phyloP scores from a whole-genome alignment of 495 filamentous ascomycete genomes.

The Aspergillus wentii region DNA sequence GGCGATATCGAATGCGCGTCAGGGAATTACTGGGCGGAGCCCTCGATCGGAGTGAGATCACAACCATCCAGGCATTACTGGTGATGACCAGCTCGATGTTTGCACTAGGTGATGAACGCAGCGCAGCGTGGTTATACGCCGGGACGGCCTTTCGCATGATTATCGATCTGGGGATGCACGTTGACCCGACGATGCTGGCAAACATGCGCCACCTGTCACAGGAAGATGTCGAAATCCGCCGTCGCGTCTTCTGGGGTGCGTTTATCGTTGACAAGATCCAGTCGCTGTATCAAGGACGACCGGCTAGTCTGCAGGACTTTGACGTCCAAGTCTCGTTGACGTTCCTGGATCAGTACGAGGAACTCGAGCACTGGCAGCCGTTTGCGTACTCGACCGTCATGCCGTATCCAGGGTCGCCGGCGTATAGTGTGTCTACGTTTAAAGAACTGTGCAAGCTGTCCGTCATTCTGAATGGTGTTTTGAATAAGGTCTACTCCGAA shows the following conservation, averaged over 20 bases:
- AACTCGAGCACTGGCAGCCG: slow-evolving; percentile 18
- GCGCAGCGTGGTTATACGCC: slow-evolving; percentile 40
- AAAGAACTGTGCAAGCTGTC: slow-evolving; percentile 17
- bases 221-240: slow-evolving; percentile 39
- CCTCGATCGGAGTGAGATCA: slow-evolving; percentile 38
- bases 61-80: slow-evolving; percentile 40
- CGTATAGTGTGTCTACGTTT: slow-evolving; percentile 22
- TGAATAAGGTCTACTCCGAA: slow-evolving; percentile 15
- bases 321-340: slow-evolving; percentile 13
- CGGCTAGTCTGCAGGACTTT: slow-evolving; percentile 6
- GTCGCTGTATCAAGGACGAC: slow-evolving; percentile 28
- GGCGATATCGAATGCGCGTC: slow-evolving; percentile 21
- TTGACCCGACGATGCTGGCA: slow-evolving; percentile 13
- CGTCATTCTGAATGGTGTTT: slow-evolving; percentile 16
- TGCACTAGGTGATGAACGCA: slow-evolving; percentile 34
- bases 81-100: slow-evolving; percentile 38
- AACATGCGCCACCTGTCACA: slow-evolving; percentile 21
- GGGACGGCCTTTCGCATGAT: slow-evolving; percentile 42
- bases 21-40: slow-evolving; percentile 30
- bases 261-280: slow-evolving; percentile 35
- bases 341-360: slow-evolving; percentile 22
- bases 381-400: slow-evolving; percentile 7
- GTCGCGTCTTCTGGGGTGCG: slow-evolving; percentile 37
- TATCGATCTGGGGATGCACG: slow-evolving; percentile 43
- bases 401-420: slow-evolving; percentile 8